These are phyloP conservation scores for Xylariaceae sp. DNA, from an alignment of 2,329 filamentous ascomycete species.

Conservation along the genomic window DNA sequence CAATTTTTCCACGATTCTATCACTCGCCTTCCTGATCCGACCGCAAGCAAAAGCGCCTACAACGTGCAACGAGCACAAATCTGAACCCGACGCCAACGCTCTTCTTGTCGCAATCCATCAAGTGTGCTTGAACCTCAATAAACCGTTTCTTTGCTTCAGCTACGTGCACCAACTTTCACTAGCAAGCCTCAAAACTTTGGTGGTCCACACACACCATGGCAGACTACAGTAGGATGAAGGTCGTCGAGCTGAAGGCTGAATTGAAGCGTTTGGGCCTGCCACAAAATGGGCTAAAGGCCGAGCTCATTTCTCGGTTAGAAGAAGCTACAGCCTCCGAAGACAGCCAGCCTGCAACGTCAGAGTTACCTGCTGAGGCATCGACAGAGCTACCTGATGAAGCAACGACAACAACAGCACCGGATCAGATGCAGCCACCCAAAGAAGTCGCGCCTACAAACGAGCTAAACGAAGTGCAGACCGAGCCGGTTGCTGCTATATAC, in stretches of 20 bases:
- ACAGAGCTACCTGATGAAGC: slow-evolving; percentile 20
- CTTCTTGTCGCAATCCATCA: not conserved
- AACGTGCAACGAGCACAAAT: not conserved
- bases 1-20: not conserved
- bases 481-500: slow-evolving; percentile 1
- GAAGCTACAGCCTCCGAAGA: slow-evolving; percentile 35
- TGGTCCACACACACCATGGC: slow-evolving; percentile 39
- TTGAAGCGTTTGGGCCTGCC: slow-evolving; percentile 68
- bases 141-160: slow-evolving; percentile 5
- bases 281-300: slow-evolving; percentile 66
- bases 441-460: slow-evolving; percentile 6
- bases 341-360: slow-evolving; percentile 13
- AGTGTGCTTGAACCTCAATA: not conserved
- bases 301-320: slow-evolving; percentile 62
- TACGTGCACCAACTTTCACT: slow-evolving; percentile 21
- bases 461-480: slow-evolving; percentile 1
- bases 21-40: not conserved
- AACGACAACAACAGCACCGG: slow-evolving; percentile 13
- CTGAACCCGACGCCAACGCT: not conserved
- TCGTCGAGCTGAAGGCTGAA: slow-evolving; percentile 70
- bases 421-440: slow-evolving; percentile 19
- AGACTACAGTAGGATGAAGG: slow-evolving; percentile 61
- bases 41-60: not conserved
- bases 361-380: slow-evolving; percentile 14
- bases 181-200: slow-evolving; percentile 5